Evolutionary conservation across 1,284 basidiomycete genomes (phyloP), one percentile per base, ranked within the genome.

Genomic region (Ceratobasidium sp.): DNA sequence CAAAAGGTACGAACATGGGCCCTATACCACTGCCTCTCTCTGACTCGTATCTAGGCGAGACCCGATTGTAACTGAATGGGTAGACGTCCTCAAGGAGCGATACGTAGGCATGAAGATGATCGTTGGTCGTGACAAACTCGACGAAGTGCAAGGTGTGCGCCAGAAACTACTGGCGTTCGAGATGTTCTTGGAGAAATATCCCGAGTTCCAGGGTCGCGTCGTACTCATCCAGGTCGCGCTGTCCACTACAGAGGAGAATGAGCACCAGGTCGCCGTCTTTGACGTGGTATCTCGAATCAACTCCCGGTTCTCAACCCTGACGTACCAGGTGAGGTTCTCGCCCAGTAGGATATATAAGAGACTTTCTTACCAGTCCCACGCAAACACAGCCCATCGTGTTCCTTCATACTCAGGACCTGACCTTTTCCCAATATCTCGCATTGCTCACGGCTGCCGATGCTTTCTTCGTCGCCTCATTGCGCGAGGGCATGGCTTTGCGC

Each of bases 151-250:
- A 84, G 93, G 93, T 71, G 91, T 95, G 41, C 85, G 89, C 24
- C 91, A 95, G 77, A 96, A 96, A 81, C 86, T 96, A 69, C 86
- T 89, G 62, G 92, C 93, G 0, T 96, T 95, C 79, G 93, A 95
- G 78, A 82, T 84, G n/a, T 94, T 96, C 84, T 84, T 96, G 63
- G 90, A 92, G 77, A 89, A 89, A 78, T 84, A 92, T 78, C 91
- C 92, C 16, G 88, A 93, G 77, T 94, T 88, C 82, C 90, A 90
- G 76, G 90, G 90, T 69, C 68, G 89, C 87, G 90, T 90, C 53
- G 90, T 95, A 11, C 86, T 96, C 49, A 92, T 96, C 69, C 94
- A 96, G 82, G 91, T 96, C 14, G 93, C 94, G 0, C 85, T 95
- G 3, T 91, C 93, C 76, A 95, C 94, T 0, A 92, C 92, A 0